Evolutionary conservation across 805 yeast species (phyloP), one percentile per base, ranked within the genome.

Genomic region (Lipomyces yamadae): DNA sequence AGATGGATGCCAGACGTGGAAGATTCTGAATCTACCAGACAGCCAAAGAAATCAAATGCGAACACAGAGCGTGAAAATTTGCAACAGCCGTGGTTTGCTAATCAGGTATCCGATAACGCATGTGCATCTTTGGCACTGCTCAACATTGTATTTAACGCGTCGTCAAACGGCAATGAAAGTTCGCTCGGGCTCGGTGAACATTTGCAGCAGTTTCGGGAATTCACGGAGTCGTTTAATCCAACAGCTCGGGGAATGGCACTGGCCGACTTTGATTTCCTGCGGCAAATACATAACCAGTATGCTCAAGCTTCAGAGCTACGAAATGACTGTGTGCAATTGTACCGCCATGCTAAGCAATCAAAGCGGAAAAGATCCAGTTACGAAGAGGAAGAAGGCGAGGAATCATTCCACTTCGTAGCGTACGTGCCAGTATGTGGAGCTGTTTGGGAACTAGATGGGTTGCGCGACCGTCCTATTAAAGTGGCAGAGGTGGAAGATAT

Each of bases 371-470:
- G 30, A 11, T 8, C 54, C 7, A 24, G 37, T 5, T n/a, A 35
- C 24, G 34, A 24, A 15, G 61, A 55, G 11, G 58, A 50, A 4
- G 66, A 35, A 15, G 81, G 78, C 34, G 78, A 78, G 52, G 81
- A 82, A 37, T 67, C 85, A 11, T 88, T 80, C 76, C 91, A 88
- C 72, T 88, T 86, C 69, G 79, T 87, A 48, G 87, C 89, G 0
- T 88, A 82, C 72, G 76, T 85, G 2, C 79, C 79, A 4, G 74
- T 76, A 39, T 75, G 82, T 60, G 85, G 83, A 30, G 73, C 73
- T 35, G 77, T 88, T 11, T 85, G 84, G 74, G 91, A 88, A 72
- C 76, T 88, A 58, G 91, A 88, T 73, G 71, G 69, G 2, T 59
- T 65, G 50, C 37, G 45, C 15, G 33, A 53, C 13, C 34, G 13